Base-by-base conservation (phyloP, 2,329 filamentous ascomycete genomes). In the Calonectria naviculata region DNA sequence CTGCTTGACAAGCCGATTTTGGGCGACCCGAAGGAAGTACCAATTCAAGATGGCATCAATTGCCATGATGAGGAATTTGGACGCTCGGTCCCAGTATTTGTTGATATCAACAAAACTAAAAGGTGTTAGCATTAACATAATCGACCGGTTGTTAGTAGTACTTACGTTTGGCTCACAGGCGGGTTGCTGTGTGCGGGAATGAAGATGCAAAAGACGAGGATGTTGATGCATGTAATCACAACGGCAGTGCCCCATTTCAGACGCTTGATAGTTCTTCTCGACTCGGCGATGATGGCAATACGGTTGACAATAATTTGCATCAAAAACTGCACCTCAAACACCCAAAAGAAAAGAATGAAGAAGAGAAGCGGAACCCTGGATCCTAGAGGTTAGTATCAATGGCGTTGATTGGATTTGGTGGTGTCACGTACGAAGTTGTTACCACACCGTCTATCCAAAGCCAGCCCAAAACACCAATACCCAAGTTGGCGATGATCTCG, bases 301-400 rank as follows among this genome's bases (percentile, higher is more conserved):
- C 88, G 84, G 73, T 89, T 89, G 76, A 89, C 85, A 73, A 89
- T 88, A 46, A 90, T 89, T 73, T 89, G 87, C 80, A 89, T 84
- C 4, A 89, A 73, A 3, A 88, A 79, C 70, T 89, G 88, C 17
- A 89, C 84, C 68, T 87, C 80, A 29, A 86, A 82, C 0, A 84
- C 81, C 85, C 86, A 87, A 70, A 86, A 71, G 68, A 83, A 74
- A 0, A 84, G 71, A 36, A 84, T 81, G 26, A 83, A 83, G 67
- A 84, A 83, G 3, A 84, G 70, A 0, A 83, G 74, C 0, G 80
- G 80, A 0, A 83, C 63, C 2, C 82, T 83, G n/a, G 15, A 1
- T 8, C 9, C 1, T 9, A 12, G 13, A 2, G 36, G 21, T 52
- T 41, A 60, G 52, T 12, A 58, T 8, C 6, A 9, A 17, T 12